A percentile compares a stretch with the other conserved stretches of the same genome.
Evolutionary conservation across 768 basidiomycete species (phyloP).

Genomic region (Rossbeevera mucosa): DNA sequence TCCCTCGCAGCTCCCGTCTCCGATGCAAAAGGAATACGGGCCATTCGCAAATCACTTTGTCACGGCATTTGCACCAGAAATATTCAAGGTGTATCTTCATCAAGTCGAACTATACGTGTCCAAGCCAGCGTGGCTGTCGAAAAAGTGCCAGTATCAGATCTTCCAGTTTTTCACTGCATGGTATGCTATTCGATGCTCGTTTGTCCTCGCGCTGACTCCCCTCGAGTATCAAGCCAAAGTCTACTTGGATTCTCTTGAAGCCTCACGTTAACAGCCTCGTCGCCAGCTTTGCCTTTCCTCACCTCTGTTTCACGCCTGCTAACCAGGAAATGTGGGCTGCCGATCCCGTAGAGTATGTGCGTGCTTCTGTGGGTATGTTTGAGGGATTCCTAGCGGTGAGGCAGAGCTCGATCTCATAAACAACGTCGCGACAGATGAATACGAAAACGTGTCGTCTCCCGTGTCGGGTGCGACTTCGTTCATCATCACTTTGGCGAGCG

Average conservation of each 20-base stretch:
- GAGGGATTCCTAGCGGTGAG: background rate
- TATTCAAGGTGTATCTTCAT: conserved; percentile 72
- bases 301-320: conserved; percentile 69
- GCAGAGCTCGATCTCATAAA: background rate
- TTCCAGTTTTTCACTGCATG: conserved; percentile 87
- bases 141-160: conserved; percentile 79
- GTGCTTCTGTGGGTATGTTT: conserved; percentile 63
- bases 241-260: conserved; percentile 86
- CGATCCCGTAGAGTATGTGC: conserved; percentile 83
- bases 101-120: conserved; percentile 65
- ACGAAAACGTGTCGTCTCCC: conserved; percentile 72
- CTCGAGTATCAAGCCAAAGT: conserved; percentile 81
- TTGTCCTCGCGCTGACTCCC: conserved; percentile 11
- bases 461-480: conserved; percentile 77
- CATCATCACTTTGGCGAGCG: conserved; percentile 69
- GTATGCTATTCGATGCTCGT: conserved; percentile 37
- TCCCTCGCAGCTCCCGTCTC: conserved; percentile 76
- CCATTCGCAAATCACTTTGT: conserved; percentile 77
- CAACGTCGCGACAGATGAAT: conserved; percentile 57
- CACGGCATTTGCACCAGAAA: conserved; percentile 76
- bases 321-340: conserved; percentile 68
- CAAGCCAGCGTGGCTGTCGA: conserved; percentile 72
- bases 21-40: conserved; percentile 64
- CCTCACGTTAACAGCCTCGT: conserved; percentile 77
- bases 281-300: conserved; percentile 81